Conservation (phyloP, 306 rosid genomes). For the Macrotyloma uniflorum region DNA sequence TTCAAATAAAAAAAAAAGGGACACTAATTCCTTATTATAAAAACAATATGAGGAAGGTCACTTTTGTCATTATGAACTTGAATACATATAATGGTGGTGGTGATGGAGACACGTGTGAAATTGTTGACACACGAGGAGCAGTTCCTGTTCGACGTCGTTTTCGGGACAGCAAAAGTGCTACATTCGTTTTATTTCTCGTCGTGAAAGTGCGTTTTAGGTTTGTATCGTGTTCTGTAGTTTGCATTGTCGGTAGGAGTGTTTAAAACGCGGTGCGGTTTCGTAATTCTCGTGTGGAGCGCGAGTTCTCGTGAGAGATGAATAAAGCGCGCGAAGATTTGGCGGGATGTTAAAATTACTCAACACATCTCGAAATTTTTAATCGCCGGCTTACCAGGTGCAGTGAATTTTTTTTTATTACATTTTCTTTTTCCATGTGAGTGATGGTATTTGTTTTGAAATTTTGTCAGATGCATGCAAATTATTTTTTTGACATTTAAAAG, state of each 20-base stretch:
- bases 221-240: not conserved
- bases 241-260: slow-evolving; percentile 6
- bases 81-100: not conserved
- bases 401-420: too few species aligned
- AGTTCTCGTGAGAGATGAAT: not conserved
- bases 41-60: not conserved
- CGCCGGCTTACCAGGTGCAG: not conserved
- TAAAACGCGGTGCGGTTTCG: not conserved
- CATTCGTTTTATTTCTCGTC: not conserved
- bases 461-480: too few species aligned
- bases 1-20: not conserved
- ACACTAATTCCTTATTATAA: not conserved
- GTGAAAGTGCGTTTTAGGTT: not conserved
- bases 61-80: not conserved
- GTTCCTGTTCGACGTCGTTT: slow-evolving; percentile 13
- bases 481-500: too few species aligned
- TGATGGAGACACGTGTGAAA: slow-evolving; percentile 13
- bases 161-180: not conserved
- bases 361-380: not conserved
- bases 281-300: not conserved
- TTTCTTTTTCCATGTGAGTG: too few species aligned
- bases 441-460: too few species aligned
- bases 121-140: not conserved
- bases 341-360: not conserved
- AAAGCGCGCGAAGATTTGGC: slow-evolving; percentile 4